A percentile compares a stretch with the other conserved stretches of the same genome.
Evolutionary conservation across 192 early-diverging fungal genomes (phyloP).

Genomic region (Mortierella antarctica): DNA sequence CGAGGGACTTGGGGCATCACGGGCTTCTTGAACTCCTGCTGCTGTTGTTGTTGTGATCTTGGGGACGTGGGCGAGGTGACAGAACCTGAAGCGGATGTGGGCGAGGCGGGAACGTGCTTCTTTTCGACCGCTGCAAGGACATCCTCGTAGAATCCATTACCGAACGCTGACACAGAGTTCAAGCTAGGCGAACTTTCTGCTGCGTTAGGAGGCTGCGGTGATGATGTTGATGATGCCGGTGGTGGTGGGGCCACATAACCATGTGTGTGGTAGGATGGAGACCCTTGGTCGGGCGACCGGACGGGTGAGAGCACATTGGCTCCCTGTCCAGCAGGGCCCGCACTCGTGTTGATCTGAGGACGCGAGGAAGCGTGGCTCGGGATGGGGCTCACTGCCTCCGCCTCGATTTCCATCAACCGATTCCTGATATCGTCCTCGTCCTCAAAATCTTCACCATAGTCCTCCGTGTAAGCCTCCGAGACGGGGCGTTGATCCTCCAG

Average conservation of each 20-base stretch:
- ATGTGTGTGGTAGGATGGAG: not conserved
- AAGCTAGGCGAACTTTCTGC: constrained; percentile 14
- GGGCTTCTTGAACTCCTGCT: constrained; percentile 2
- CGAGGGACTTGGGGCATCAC: constrained; percentile 23
- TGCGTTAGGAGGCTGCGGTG: not conserved
- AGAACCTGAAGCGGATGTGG: not conserved
- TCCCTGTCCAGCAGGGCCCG: not conserved
- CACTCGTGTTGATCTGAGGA: constrained; percentile 7
- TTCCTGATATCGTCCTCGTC: constrained; percentile 26
- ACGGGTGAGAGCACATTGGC: constrained; percentile 19
- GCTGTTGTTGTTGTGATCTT: not conserved
- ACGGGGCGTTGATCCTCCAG: not conserved
- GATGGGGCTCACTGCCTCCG: constrained; percentile 10
- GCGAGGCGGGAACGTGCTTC: not conserved
- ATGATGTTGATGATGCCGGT: not conserved
- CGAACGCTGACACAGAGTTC: not conserved
- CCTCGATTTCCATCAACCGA: constrained; percentile 12
- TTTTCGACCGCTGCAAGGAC: constrained; percentile 36
- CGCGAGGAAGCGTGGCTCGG: constrained; percentile 5
- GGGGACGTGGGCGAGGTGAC: not conserved
- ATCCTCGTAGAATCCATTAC: constrained; percentile 25
- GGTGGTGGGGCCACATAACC: not conserved
- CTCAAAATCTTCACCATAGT: constrained; percentile 6
- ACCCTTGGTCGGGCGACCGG: constrained; percentile 12
- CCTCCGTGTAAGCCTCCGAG: constrained; percentile 1